phyloP scores from a whole-genome alignment of 2,329 filamentous ascomycete species.

The Penicillium sp. region DNA sequence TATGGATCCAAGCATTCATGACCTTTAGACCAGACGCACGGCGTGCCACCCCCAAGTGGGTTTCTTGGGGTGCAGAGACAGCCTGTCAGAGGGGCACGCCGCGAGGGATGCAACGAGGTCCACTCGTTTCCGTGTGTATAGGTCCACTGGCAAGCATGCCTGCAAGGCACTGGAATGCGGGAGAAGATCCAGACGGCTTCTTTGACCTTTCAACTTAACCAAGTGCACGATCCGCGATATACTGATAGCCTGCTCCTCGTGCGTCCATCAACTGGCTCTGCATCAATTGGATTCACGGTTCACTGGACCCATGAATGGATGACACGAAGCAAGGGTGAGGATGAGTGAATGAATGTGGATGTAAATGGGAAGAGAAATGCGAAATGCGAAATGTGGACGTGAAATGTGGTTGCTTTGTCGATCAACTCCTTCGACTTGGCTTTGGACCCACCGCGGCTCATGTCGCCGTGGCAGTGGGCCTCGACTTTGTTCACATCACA shows the following conservation, averaged over 20 bases:
- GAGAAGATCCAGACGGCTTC: not conserved
- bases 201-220: slow-evolving; percentile 9
- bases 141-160: slow-evolving; percentile 13
- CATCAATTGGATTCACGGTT: not conserved
- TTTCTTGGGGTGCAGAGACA: slow-evolving; percentile 11
- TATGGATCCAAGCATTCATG: slow-evolving; percentile 21
- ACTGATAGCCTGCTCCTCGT: not conserved
- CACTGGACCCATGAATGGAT: not conserved
- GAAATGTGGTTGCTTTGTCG: slow-evolving; percentile 16
- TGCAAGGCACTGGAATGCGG: slow-evolving; percentile 21
- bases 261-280: not conserved
- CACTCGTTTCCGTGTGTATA: slow-evolving; percentile 9
- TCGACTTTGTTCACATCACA: not conserved
- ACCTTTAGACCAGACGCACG: slow-evolving; percentile 22
- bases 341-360: slow-evolving; percentile 3
- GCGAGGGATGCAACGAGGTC: slow-evolving; percentile 20
- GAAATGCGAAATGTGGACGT: too few species aligned
- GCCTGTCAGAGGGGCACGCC: slow-evolving; percentile 15
- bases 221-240: not conserved
- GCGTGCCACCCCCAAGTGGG: slow-evolving; percentile 20
- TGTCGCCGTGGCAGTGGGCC: not conserved
- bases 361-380: not conserved
- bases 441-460: not conserved
- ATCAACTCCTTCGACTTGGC: slow-evolving; percentile 4
- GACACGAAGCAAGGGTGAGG: slow-evolving; percentile 17